Conservation (phyloP, 1,284 basidiomycete genomes). For the Sanghuangporus baumii region DNA sequence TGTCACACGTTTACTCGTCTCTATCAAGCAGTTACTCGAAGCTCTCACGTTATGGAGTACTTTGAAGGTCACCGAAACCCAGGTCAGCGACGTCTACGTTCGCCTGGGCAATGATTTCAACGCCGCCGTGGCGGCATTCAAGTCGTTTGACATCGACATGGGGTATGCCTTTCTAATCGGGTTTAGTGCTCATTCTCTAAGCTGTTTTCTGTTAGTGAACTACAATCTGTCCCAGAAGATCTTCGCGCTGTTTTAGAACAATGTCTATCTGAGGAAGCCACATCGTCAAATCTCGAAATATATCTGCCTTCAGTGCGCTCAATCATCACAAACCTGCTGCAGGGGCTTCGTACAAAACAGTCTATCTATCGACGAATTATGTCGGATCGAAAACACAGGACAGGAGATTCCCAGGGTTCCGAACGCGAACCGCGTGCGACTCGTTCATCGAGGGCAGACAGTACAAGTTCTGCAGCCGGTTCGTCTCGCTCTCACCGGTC, state of each 20-base stretch:
- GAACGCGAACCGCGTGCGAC: conserved; percentile 45
- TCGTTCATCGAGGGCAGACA: conserved; percentile 38
- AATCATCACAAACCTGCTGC: conserved; percentile 90
- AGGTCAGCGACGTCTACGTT: conserved; percentile 97
- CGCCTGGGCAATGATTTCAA: conserved; percentile 97
- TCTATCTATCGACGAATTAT: conserved; percentile 67
- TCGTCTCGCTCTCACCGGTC: conserved; percentile 15
- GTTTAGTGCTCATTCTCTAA: neutral
- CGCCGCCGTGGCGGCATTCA: conserved; percentile 85
- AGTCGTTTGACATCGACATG: conserved; percentile 85
- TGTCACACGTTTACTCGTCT: conserved; percentile 89
- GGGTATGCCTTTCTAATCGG: conserved; percentile 50
- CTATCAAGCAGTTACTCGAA: conserved; percentile 93
- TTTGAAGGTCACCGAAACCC: conserved; percentile 66
- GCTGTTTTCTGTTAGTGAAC: conserved; percentile 57
- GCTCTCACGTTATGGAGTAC: conserved; percentile 87
- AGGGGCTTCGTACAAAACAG: conserved; percentile 91
- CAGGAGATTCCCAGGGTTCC: conserved; percentile 31
- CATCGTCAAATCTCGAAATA: conserved; percentile 76
- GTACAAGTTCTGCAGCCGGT: conserved; percentile 17
- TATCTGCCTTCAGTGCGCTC: conserved; percentile 89
- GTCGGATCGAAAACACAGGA: conserved; percentile 50
- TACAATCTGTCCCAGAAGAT: conserved; percentile 85
- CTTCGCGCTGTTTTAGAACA: conserved; percentile 85
- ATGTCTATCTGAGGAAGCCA: conserved; percentile 88